Evolutionary conservation across 148 eudicot species (phyloP), one percentile per base, ranked within the genome.

Genomic region (Amaranthus cruentus): DNA sequence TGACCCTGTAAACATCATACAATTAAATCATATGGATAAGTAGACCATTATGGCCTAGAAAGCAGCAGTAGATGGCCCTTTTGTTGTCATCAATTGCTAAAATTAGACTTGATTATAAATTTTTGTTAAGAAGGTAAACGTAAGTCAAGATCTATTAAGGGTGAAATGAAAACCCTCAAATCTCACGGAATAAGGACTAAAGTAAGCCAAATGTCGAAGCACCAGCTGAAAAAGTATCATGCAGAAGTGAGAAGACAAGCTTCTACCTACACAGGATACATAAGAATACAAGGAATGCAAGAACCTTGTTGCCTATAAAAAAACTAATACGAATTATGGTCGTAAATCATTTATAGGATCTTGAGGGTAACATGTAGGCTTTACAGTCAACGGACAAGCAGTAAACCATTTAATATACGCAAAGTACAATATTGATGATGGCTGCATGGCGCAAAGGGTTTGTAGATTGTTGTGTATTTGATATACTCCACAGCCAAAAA

Each of bases 1-100:
- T 95, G 96, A 21, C 97, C 98, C 98, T 95, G 85, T 52, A 79
- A 63, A 49, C 57, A 64, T 64, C 43, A 58, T 13, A 49, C 6
- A 21, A 56, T 10, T 8, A 71, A 44, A 49, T 3, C 5, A 53
- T 54, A 13, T 57, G 73, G 59, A 68, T 69, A 77, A 66, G 2
- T n/a, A 66, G 10, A 48, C 6, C 12, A n/a, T 3, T 15, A 15
- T 58, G 0, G 21, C 0, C 13, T 11, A 11, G n/a, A 3, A 59
- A 1, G 42, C 18, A 7, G 28, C 38, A 21, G 7, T 47, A 18
- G n/a, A 7, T n/a, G 18, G 55, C 7, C 21, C 52, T 47, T 11
- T 9, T 47, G 9, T 47, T 11, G 14, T n/a, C 53, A 65, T 12
- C 15, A 2, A 65, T 6, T 21, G 12, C 64, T 61, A 6, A 28